Percentiles rank a stretch among this genome's conserved stretches.
Conservation (phyloP, 768 basidiomycete genomes). For the Agaricus blazei region DNA sequence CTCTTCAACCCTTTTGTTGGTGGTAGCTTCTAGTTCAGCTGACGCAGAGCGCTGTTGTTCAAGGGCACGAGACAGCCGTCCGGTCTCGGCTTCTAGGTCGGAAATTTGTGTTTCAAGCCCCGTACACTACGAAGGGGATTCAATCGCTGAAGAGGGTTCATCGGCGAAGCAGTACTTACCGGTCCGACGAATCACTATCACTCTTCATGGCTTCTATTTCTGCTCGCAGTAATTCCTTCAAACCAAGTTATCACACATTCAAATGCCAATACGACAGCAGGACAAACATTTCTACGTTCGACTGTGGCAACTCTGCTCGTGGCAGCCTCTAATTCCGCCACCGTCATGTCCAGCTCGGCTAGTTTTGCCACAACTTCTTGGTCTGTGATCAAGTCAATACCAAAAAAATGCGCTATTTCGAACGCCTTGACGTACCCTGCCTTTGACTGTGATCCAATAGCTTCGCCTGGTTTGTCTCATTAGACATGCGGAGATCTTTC, state of each 20-base stretch:
- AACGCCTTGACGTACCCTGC: constrained; percentile 53
- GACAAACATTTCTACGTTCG: constrained; percentile 83
- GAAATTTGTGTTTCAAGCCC: constrained; percentile 67
- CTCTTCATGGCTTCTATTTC: constrained; percentile 90
- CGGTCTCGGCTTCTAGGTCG: constrained; percentile 73
- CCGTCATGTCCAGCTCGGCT: constrained; percentile 92
- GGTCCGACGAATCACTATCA: constrained; percentile 65
- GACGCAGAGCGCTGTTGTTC: constrained; percentile 53
- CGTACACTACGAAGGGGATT: constrained; percentile 46
- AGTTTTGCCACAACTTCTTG: constrained; percentile 89
- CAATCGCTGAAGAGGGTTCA: background rate
- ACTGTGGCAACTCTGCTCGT: constrained; percentile 90
- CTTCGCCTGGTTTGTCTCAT: constrained; percentile 90
- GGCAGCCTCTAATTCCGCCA: constrained; percentile 91
- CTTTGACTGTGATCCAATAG: constrained; percentile 87
- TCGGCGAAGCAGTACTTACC: constrained; percentile 37
- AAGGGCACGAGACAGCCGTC: constrained; percentile 61
- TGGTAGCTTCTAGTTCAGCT: constrained; percentile 39
- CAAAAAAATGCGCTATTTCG: background rate
- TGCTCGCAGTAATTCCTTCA: constrained; percentile 87
- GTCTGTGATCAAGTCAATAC: constrained; percentile 39
- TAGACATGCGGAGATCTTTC: constrained; percentile 82
- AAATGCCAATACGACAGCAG: background rate
- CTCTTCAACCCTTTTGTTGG: constrained; percentile 56
- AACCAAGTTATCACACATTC: background rate